A percentile compares a stretch with the other conserved stretches of the same genome.
These are phyloP conservation scores for Viola pubescens DNA, from an alignment of 441 rosid genomes.

Conservation along the genomic window DNA sequence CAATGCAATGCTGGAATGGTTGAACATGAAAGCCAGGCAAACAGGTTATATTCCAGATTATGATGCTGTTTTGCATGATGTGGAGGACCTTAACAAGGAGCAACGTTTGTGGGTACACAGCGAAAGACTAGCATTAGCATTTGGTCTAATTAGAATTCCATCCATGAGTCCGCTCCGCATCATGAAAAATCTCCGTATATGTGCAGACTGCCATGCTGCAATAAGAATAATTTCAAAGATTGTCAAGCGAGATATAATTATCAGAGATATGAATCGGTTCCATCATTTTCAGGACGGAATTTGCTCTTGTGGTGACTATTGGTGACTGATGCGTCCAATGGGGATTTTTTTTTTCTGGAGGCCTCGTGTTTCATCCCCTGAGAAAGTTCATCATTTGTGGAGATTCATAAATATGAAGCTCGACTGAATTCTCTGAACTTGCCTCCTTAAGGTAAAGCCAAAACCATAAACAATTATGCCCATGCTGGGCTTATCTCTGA, in stretches of 20 bases:
- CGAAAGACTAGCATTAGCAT: conserved; percentile 82
- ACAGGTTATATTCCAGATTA: conserved; percentile 57
- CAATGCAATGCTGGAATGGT: conserved; percentile 74
- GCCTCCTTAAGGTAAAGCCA: neutral
- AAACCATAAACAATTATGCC: neutral
- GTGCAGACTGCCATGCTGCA: conserved; percentile 68
- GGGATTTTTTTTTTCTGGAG: neutral
- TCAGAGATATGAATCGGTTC: conserved; percentile 80
- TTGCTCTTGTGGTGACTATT: conserved; percentile 78
- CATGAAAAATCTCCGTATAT: conserved; percentile 70
- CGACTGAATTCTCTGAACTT: conserved; percentile 1
- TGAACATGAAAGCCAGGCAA: conserved; percentile 53
- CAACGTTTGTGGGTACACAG: conserved; percentile 69
- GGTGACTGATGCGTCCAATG: conserved; percentile 37
- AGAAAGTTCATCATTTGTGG: neutral
- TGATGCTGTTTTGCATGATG: conserved; percentile 42
- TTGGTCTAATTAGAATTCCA: conserved; percentile 47
- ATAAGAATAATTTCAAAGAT: conserved; percentile 61
- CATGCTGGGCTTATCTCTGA: neutral
- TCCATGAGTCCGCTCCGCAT: conserved; percentile 46
- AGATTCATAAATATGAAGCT: conserved; percentile 5
- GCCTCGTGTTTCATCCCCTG: too few relatives aligned
- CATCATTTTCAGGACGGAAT: conserved; percentile 65
- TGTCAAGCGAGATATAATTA: conserved; percentile 54
- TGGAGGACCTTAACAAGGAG: conserved; percentile 52